phyloP scores from a whole-genome alignment of 371 early-diverging fungal genomes.

The Lichtheimia ornata region DNA sequence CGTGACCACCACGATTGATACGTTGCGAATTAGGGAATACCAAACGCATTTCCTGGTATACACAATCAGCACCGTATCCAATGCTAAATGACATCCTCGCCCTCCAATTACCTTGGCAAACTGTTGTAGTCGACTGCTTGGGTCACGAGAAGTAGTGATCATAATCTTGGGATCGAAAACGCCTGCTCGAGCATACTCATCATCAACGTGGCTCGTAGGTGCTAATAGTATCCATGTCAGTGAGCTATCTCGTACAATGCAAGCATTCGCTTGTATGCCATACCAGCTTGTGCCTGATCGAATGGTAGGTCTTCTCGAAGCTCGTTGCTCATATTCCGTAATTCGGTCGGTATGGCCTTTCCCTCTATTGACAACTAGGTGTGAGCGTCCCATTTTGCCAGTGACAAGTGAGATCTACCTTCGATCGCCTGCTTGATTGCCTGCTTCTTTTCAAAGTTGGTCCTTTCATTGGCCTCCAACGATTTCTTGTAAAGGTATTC shows the following conservation, averaged over 20 bases:
- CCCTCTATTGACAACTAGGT: conserved; percentile 60
- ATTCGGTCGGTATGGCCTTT: conserved; percentile 81
- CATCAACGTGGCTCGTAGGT: conserved; percentile 87
- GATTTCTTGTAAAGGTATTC: conserved; percentile 97
- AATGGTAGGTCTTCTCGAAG: conserved; percentile 79
- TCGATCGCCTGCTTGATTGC: conserved; percentile 89
- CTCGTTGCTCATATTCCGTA: conserved; percentile 75
- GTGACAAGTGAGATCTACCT: conserved; percentile 55
- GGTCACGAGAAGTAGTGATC: conserved; percentile 98
- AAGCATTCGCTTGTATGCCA: neutral
- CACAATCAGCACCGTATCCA: neutral
- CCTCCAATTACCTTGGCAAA: conserved; percentile 83
- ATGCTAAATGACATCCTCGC: too few species aligned
- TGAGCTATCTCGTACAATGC: neutral
- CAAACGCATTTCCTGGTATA: conserved; percentile 85
- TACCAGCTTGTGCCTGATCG: conserved; percentile 88
- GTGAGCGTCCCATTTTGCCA: conserved; percentile 17
- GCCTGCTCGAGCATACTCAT: conserved; percentile 96
- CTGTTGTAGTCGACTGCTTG: conserved; percentile 90
- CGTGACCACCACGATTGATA: conserved; percentile 97
- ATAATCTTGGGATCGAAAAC: conserved; percentile 94
- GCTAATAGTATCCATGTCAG: conserved; percentile 30
- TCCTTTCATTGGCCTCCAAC: conserved; percentile 86
- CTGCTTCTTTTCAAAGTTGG: conserved; percentile 92
- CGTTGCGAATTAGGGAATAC: conserved; percentile 97